Evolutionary conservation across 768 basidiomycete genomes (phyloP).

Genomic region (Trametes coccinea): DNA sequence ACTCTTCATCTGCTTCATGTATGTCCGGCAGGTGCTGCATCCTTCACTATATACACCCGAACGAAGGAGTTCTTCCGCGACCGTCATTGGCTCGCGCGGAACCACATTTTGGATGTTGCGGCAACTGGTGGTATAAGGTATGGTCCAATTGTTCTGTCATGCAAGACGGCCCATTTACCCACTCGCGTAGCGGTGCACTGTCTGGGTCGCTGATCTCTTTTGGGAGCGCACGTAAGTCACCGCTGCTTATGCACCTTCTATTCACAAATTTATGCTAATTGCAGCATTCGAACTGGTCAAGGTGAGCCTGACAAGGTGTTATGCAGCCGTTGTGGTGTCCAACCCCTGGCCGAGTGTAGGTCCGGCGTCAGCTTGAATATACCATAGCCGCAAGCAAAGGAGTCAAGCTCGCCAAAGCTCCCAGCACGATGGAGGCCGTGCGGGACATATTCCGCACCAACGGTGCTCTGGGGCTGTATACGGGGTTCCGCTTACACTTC

Average conservation of each 20-base stretch:
- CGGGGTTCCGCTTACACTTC: conserved; percentile 87
- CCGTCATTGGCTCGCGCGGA: conserved; percentile 56
- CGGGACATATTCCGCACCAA: conserved; percentile 69
- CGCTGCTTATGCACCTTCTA: neutral
- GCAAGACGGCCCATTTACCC: neutral
- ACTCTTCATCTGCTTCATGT: neutral
- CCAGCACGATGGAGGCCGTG: conserved; percentile 76
- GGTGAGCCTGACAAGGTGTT: conserved; percentile 42
- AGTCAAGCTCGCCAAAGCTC: conserved; percentile 67
- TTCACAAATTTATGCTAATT: conserved; percentile 22
- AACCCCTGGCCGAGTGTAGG: conserved; percentile 42
- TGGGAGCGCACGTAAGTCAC: conserved; percentile 83
- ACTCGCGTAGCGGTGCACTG: conserved; percentile 65
- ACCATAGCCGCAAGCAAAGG: conserved; percentile 85
- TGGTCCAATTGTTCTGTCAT: neutral
- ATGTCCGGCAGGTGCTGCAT: conserved; percentile 66
- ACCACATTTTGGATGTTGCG: conserved; percentile 68
- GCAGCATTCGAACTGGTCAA: conserved; percentile 94
- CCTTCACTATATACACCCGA: conserved; percentile 86
- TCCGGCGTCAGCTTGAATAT: conserved; percentile 89
- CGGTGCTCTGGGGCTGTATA: conserved; percentile 71
- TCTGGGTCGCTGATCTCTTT: conserved; percentile 89
- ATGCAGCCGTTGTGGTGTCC: neutral
- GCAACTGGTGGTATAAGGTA: conserved; percentile 69
- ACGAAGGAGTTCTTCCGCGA: conserved; percentile 75